Evolutionary conservation across 345 rosid species (phyloP), one percentile per base, ranked within the genome.

Genomic region (Euphorbia lathyris): DNA sequence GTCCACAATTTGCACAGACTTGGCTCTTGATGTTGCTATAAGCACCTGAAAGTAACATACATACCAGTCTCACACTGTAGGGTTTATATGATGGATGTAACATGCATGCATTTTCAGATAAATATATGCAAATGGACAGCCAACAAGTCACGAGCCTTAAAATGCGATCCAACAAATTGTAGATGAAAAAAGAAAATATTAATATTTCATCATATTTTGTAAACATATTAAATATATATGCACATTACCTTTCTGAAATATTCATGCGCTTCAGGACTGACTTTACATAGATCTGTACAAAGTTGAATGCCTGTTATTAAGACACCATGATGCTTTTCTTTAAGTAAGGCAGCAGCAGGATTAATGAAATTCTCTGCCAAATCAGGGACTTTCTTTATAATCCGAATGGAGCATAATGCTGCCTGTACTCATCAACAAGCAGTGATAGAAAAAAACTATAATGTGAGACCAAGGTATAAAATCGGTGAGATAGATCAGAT

Each of bases 301-400:
- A 96, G 96, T 79, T 96, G 98, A 85, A 96, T 79, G 77, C 97
- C 98, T 48, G 98, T 90, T 78, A 92, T 87, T 79, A 92, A 77
- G 77, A 90, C 98, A 74, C 99, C 99, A 81, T 96, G 99, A 82
- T 96, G 99, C 74, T 96, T 96, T 87, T 92, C 99, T 85, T 84
- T 90, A 71, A 96, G 96, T 58, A 96, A 86, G 16, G 94, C 73
- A 71, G 97, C 83, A 69, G 94, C 87, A 78, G 96, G 86, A 62
- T 90, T 96, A 74, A 92, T 79, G 84, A 96, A 96, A 86, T 92
- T 96, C 81, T 96, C 99, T 51, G 99, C 96, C 72, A 96, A 86
- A 73, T 92, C 99, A 34, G 99, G 97, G 63, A 96, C 99, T 80
- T 96, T 96, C 90, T 81, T 92, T 77, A 96, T 85, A 63, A 96